These are phyloP conservation scores for Marasmius sp. DNA, from an alignment of 1,284 basidiomycete genomes.

Conservation along the genomic window DNA sequence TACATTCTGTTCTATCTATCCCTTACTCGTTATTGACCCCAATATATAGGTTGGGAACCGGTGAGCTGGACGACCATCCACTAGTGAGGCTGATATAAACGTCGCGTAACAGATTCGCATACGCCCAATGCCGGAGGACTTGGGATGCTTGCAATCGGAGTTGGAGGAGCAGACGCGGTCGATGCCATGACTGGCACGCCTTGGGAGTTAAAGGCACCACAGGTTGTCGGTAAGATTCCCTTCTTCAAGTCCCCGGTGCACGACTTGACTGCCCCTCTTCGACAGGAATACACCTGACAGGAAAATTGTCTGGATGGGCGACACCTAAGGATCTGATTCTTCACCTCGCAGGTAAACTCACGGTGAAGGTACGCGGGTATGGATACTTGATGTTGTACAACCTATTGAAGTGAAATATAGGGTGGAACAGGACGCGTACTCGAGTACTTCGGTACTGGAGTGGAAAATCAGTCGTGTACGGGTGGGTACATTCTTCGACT, in stretches of 20 bases:
- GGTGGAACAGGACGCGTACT: constrained; percentile 96
- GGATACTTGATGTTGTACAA: not conserved
- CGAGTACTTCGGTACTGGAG: constrained; percentile 98
- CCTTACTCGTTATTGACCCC: not conserved
- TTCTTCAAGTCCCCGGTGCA: not conserved
- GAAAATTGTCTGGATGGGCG: constrained; percentile 88
- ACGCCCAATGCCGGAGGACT: constrained; percentile 98
- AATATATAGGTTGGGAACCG: constrained; percentile 67
- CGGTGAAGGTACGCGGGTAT: constrained; percentile 72
- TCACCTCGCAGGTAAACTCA: constrained; percentile 91
- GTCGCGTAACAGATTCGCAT: constrained; percentile 75
- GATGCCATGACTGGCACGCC: constrained; percentile 98
- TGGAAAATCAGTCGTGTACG: constrained; percentile 90
- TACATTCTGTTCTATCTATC: constrained; percentile 11
- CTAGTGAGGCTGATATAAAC: constrained; percentile 7
- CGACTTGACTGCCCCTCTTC: constrained; percentile 1
- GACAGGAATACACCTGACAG: constrained; percentile 80
- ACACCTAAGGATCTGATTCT: constrained; percentile 98
- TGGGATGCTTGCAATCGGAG: constrained; percentile 97
- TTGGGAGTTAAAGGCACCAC: constrained; percentile 97
- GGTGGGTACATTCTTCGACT: constrained; percentile 40
- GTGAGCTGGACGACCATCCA: constrained; percentile 33
- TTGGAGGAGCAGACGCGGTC: constrained; percentile 98
- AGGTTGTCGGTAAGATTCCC: constrained; percentile 68
- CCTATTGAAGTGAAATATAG: constrained; percentile 32